Percentiles rank a stretch among this genome's conserved stretches.
Evolutionary conservation across 495 filamentous ascomycete species (phyloP).

Genomic region (Penicillium maclennaniae): DNA sequence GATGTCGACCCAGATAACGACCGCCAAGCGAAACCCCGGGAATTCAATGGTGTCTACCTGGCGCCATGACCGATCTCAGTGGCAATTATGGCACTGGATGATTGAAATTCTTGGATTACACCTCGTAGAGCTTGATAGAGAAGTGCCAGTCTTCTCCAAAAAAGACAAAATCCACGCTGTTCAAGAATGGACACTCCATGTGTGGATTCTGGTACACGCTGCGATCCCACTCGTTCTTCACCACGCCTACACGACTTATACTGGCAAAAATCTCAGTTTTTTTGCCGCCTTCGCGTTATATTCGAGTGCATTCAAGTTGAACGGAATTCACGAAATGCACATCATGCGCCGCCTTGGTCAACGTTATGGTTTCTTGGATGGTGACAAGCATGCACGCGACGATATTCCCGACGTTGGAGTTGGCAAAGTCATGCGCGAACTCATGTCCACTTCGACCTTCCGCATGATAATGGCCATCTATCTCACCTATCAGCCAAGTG

Average conservation of each 20-base stretch:
- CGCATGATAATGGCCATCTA: constrained; percentile 24
- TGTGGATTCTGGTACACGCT: constrained; percentile 27
- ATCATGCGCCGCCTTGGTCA: constrained; percentile 26
- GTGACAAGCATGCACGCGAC: constrained; percentile 28
- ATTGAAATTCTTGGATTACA: constrained; percentile 24
- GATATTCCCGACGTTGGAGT: constrained; percentile 27
- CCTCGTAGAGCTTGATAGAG: constrained; percentile 11
- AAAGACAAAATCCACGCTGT: constrained; percentile 23
- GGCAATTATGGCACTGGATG: constrained; percentile 22
- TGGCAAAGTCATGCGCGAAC: constrained; percentile 21
- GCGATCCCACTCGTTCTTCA: constrained; percentile 20
- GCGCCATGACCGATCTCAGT: constrained; percentile 24
- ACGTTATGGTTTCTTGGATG: constrained; percentile 25
- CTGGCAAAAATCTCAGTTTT: constrained; percentile 10
- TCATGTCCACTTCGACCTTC: constrained; percentile 21
- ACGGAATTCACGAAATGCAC: constrained; percentile 25
- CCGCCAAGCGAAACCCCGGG: constrained; percentile 11
- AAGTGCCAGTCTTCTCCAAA: constrained; percentile 24
- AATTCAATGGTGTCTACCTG: constrained; percentile 31
- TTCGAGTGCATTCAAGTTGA: constrained; percentile 22
- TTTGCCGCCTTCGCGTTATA: constrained; percentile 21
- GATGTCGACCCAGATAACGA: background rate
- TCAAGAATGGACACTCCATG: constrained; percentile 21
- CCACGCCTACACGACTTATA: constrained; percentile 19
- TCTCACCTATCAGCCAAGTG: constrained; percentile 36